Evolutionary conservation across 441 rosid genomes (phyloP).

Genomic region (Gossypium davidsonii): DNA sequence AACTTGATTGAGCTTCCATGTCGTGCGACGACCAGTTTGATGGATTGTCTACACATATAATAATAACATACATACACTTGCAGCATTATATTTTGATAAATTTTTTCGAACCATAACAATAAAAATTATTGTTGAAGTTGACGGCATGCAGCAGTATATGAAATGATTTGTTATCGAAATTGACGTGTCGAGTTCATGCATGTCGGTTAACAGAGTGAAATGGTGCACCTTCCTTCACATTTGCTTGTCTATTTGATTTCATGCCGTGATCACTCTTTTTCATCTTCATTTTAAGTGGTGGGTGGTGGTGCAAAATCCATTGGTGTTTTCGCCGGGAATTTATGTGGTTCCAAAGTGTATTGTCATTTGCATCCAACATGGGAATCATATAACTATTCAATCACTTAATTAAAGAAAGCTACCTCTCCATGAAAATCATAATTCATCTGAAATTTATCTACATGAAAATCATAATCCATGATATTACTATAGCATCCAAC

Average conservation of each 20-base stretch:
- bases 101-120: no score
- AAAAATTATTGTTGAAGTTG: conserved; percentile 2
- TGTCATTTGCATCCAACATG: background rate
- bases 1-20: conserved; percentile 8
- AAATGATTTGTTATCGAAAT: conserved; percentile 1
- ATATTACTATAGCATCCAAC: no score
- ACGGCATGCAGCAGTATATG: background rate
- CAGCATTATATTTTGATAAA: background rate
- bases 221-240: background rate
- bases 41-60: background rate
- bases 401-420: no score
- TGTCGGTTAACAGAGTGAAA: background rate
- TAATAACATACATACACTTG: background rate
- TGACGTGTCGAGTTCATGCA: conserved; percentile 5
- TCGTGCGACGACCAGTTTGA: background rate
- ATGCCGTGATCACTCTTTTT: conserved; percentile 29
- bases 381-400: no score
- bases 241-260: conserved; percentile 13
- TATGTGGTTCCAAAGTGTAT: background rate
- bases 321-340: conserved; percentile 78
- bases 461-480: no score
- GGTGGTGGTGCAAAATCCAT: conserved; percentile 74
- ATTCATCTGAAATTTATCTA: no score
- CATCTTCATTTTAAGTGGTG: conserved; percentile 63
- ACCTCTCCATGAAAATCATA: no score